Evolutionary conservation across 495 filamentous ascomycete species (phyloP).

Genomic region (Penicillium manginii): DNA sequence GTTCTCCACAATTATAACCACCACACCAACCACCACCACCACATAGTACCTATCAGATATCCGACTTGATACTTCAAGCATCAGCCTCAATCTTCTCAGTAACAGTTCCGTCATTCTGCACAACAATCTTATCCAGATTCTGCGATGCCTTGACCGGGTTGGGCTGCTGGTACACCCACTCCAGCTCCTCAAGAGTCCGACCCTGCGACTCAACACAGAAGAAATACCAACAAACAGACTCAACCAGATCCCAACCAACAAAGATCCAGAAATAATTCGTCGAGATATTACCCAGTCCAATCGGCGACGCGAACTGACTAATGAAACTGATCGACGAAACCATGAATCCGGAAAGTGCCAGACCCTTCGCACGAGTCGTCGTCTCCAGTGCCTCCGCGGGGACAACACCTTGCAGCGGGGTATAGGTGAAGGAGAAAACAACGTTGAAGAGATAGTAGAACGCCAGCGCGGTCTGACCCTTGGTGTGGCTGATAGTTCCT

Average conservation of each 20-base stretch:
- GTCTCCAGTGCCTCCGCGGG: constrained; percentile 68
- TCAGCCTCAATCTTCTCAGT: constrained; percentile 61
- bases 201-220: constrained; percentile 73
- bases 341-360: constrained; percentile 61
- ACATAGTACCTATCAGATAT: too few relatives aligned
- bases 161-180: constrained; percentile 65
- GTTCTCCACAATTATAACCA: neutral
- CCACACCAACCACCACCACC: too few relatives aligned
- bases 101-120: constrained; percentile 55
- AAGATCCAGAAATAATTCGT: constrained; percentile 68
- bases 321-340: constrained; percentile 62
- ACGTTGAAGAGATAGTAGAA: constrained; percentile 74
- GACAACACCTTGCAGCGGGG: constrained; percentile 71
- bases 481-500: constrained; percentile 47
- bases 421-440: constrained; percentile 68
- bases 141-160: constrained; percentile 63
- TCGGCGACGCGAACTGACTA: constrained; percentile 61
- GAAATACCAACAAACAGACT: constrained; percentile 61
- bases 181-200: constrained; percentile 73
- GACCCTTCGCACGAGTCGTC: constrained; percentile 67
- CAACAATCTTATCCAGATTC: constrained; percentile 58
- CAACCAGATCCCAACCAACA: constrained; percentile 63
- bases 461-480: constrained; percentile 59
- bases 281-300: constrained; percentile 56
- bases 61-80: constrained; percentile 43